Base-by-base conservation (phyloP, 176 grass and related monocot genomes). In the Phyllostachys edulis region DNA sequence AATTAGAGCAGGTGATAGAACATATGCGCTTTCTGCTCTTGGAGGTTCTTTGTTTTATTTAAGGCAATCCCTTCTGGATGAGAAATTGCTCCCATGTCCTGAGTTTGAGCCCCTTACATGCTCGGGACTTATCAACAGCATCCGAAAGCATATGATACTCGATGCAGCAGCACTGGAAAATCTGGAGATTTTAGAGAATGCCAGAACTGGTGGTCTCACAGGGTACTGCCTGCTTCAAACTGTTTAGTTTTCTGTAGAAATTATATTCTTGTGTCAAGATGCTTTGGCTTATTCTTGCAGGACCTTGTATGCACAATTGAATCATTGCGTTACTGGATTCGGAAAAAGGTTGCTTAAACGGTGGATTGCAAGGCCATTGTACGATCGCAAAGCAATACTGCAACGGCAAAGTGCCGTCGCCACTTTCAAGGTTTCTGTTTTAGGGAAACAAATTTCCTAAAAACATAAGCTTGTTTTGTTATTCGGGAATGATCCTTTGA, bases 11-110 rank as follows among this genome's bases (percentile, higher is more conserved):
- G 96, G 87, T 76, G 76, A 84, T 69, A 85, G 73, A 81, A 72
- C 85, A 45, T 93, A 84, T 81, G 93, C 89, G 29, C 92, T 98
- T 90, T 98, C 96, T 67, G 93, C 96, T 85, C 82, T 98, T 80
- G 96, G 96, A 77, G 96, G 96, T 51, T 95, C 85, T 78, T 86
- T 98, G 66, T 98, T 98, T 88, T 98, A 98, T 84, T 80, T 98
- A 85, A 95, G 89, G 80, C 91, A 98, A 86, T 78, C 88, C 60
- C 83, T 98, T 89, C 80, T 98, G 46, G 91, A 93, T 78, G 89
- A 93, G 63, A 92, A 90, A 90, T 84, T 95, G 79, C 80, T 98
- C 24, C 94, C 89, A 72, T 89, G 87, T 90, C 93, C 92, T 75
- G 88, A 89, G 73, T 98, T 98, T 90, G 91, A 93, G 82, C 75